These are phyloP conservation scores for Chlamydomonas incerta DNA, from an alignment of 139 green algal genomes.

Conservation along the genomic window DNA sequence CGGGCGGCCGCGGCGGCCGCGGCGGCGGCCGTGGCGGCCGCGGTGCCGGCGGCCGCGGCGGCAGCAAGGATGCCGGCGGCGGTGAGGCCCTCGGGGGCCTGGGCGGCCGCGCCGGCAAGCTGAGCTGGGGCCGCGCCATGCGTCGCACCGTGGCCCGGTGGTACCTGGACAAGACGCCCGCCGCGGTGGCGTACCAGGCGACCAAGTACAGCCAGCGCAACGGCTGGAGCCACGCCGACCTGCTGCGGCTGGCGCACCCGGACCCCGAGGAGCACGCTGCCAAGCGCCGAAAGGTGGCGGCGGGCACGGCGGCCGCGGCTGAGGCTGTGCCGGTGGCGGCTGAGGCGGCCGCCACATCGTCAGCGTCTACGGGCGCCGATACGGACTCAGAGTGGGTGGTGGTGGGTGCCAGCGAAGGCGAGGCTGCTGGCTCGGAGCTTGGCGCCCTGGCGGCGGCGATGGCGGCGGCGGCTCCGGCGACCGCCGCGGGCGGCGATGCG, in stretches of 20 bases:
- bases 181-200: not conserved
- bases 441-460: not conserved
- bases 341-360: not conserved
- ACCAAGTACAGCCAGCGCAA: conserved; percentile 24
- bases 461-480: not conserved
- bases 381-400: not conserved
- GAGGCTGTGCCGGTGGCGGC: not conserved
- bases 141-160: not conserved
- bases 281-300: not conserved
- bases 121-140: conserved; percentile 4
- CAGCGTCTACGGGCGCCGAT: not conserved
- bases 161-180: not conserved
- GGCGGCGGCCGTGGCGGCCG: not conserved
- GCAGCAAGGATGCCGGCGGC: no score
- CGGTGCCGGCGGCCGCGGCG: not conserved
- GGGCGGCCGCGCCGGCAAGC: not conserved
- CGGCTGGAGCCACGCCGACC: conserved; percentile 15
- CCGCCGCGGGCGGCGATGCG: not conserved
- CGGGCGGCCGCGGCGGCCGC: no score
- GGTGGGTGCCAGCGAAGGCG: not conserved
- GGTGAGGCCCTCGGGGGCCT: no score
- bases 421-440: not conserved
- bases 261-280: not conserved
- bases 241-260: not conserved
- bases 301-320: not conserved